A percentile compares a stretch with the other conserved stretches of the same genome.
phyloP scores from a whole-genome alignment of 2,329 filamentous ascomycete species.

The Diaporthe citrichinensis region DNA sequence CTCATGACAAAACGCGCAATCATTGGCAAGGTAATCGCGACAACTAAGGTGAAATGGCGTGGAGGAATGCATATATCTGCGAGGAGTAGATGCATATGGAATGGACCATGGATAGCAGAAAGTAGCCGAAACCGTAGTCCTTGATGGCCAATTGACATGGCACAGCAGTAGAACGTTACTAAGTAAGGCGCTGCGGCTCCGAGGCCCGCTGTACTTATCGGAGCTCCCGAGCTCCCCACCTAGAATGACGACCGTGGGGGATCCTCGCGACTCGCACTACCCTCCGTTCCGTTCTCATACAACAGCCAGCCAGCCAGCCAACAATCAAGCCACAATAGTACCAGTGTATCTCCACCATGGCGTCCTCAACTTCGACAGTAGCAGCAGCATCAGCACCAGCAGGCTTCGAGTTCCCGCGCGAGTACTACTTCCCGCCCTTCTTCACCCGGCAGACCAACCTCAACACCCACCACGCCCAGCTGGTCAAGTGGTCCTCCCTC shows the following conservation, averaged over 20 bases:
- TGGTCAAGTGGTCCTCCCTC: slow-evolving; percentile 87
- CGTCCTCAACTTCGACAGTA: neutral
- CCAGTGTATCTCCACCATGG: neutral
- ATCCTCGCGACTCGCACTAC: neutral
- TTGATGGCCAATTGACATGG: neutral
- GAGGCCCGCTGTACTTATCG: neutral
- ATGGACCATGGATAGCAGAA: neutral
- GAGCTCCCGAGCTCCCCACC: slow-evolving; percentile 19
- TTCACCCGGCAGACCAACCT: slow-evolving; percentile 85
- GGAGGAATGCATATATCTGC: neutral
- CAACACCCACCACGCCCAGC: slow-evolving; percentile 80
- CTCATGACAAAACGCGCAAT: neutral
- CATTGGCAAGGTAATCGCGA: neutral
- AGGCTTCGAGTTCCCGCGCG: slow-evolving; percentile 70
- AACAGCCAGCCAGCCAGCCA: neutral
- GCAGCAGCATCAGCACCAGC: slow-evolving; percentile 6
- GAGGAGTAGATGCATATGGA: neutral
- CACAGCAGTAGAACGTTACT: neutral
- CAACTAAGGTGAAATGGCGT: neutral
- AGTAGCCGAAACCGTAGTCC: neutral
- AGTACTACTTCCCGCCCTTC: slow-evolving; percentile 86
- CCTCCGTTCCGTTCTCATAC: neutral
- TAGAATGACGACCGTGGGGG: slow-evolving; percentile 37
- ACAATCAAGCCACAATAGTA: neutral
- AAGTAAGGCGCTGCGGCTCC: neutral